Conservation (phyloP, 371 early-diverging fungal genomes). For the Gilbertella persicaria region DNA sequence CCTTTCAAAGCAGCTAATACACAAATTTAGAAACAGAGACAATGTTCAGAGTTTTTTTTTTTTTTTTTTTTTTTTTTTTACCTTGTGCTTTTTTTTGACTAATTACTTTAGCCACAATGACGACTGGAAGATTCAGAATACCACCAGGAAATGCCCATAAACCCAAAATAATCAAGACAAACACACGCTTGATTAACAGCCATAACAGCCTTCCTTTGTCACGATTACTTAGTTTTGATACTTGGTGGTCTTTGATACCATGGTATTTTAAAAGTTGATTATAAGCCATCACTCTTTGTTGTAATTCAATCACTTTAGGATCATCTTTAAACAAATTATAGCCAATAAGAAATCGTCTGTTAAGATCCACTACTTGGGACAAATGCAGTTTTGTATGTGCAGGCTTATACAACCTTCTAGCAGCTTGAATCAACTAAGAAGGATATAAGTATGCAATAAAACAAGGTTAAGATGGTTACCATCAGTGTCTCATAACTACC, state of each 20-base stretch:
- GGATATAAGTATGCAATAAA: neutral
- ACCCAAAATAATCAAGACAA: slow-evolving; percentile 65
- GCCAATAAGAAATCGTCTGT: slow-evolving; percentile 84
- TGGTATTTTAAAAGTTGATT: slow-evolving; percentile 82
- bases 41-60: neutral
- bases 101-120: slow-evolving; percentile 64
- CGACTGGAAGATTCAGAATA: slow-evolving; percentile 77
- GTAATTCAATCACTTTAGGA: slow-evolving; percentile 71
- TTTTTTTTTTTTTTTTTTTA: slow-evolving; percentile 30
- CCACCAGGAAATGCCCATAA: slow-evolving; percentile 78
- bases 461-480: slow-evolving; percentile 43
- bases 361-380: slow-evolving; percentile 80
- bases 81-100: slow-evolving; percentile 76
- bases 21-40: slow-evolving; percentile 3
- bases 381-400: slow-evolving; percentile 74
- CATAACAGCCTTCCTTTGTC: slow-evolving; percentile 53
- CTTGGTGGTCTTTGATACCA: slow-evolving; percentile 94
- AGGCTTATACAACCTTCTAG: slow-evolving; percentile 86
- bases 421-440: slow-evolving; percentile 82
- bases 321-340: slow-evolving; percentile 75
- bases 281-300: slow-evolving; percentile 75
- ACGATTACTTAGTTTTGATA: slow-evolving; percentile 72
- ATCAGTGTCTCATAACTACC: slow-evolving; percentile 90
- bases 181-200: slow-evolving; percentile 56
- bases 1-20: slow-evolving; percentile 73